phyloP scores from a whole-genome alignment of 345 rosid genomes.

The Syzygium aqueum region DNA sequence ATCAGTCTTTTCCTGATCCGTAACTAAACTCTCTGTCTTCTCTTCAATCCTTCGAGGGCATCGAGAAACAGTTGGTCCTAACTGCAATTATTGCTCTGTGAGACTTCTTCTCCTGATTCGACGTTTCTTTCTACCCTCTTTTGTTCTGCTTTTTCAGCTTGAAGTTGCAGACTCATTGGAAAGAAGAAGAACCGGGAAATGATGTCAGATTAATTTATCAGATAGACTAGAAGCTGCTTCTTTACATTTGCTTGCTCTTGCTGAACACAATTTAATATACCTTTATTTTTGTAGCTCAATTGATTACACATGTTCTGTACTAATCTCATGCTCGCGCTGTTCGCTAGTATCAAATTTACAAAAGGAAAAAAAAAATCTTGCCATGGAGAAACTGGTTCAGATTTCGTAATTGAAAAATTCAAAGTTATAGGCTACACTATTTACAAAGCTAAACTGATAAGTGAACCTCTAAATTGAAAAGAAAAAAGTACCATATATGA shows the following conservation, averaged over 20 bases:
- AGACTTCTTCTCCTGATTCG: background rate
- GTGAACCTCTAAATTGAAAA: background rate
- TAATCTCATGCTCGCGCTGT: background rate
- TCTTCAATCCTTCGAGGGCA: background rate
- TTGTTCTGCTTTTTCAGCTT: background rate
- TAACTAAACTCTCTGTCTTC: background rate
- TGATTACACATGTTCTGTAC: background rate
- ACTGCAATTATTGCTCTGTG: background rate
- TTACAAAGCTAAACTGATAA: background rate
- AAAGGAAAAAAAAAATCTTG: background rate
- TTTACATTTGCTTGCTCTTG: background rate
- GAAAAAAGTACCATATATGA: fast-evolving
- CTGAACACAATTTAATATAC: background rate
- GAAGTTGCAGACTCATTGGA: background rate
- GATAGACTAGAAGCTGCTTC: background rate
- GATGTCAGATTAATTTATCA: background rate
- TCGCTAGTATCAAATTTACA: background rate
- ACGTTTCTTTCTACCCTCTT: background rate
- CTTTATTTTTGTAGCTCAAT: background rate
- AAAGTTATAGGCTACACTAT: background rate
- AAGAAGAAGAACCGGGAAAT: background rate
- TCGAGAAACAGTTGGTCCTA: background rate
- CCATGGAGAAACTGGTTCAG: background rate
- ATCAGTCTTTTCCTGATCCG: background rate
- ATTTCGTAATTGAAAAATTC: background rate